A percentile compares a stretch with the other conserved stretches of the same genome.
Evolutionary conservation across 495 filamentous ascomycete species (phyloP).

Genomic region (Xylaria intraflava): DNA sequence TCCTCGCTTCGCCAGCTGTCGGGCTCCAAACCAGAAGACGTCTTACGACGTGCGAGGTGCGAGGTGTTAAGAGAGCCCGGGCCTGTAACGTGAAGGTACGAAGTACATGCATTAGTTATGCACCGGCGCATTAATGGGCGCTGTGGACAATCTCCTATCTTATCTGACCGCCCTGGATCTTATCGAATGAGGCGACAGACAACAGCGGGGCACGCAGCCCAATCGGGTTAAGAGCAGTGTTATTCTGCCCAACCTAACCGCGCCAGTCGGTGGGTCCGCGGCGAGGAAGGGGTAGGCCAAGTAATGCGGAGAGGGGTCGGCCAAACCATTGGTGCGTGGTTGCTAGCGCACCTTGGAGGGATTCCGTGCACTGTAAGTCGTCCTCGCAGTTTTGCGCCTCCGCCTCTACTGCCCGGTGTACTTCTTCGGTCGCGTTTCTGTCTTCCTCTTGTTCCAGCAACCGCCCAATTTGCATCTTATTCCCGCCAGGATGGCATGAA

Average conservation of each 20-base stretch:
- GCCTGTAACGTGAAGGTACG: too few species aligned
- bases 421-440: conserved; percentile 14
- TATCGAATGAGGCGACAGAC: conserved; percentile 19
- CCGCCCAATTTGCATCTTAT: conserved; percentile 12
- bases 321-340: neutral
- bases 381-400: conserved; percentile 23
- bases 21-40: neutral
- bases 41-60: too few species aligned
- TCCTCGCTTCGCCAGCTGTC: neutral
- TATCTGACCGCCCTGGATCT: conserved; percentile 20
- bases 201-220: conserved; percentile 19
- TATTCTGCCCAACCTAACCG: conserved; percentile 6
- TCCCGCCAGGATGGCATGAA: conserved; percentile 25
- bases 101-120: neutral
- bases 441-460: conserved; percentile 12
- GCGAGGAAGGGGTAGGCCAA: conserved; percentile 3
- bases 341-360: conserved; percentile 8
- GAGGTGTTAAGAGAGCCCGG: too few species aligned
- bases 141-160: neutral
- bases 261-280: conserved; percentile 10
- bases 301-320: conserved; percentile 18
- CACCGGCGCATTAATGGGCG: neutral
- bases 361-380: too few species aligned
- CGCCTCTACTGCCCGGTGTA: conserved; percentile 11
- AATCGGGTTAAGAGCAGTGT: too few species aligned